phyloP scores from a whole-genome alignment of 1,284 basidiomycete species.

The Ustilago lituana region DNA sequence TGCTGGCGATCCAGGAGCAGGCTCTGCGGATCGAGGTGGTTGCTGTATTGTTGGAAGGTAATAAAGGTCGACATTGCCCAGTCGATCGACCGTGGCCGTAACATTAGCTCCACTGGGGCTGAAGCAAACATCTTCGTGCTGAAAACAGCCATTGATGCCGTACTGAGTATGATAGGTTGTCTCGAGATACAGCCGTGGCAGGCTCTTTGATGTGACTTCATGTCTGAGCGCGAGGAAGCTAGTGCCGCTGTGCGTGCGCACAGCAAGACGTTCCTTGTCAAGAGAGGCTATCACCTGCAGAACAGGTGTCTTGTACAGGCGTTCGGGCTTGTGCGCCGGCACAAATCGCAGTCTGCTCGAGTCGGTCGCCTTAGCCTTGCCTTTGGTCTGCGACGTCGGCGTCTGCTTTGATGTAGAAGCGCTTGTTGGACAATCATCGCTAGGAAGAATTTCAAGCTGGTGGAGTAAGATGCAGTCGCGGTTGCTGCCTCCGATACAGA shows the following conservation, averaged over 20 bases:
- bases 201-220: not conserved
- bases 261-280: conserved; percentile 5
- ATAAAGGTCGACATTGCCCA: conserved; percentile 16
- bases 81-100: conserved; percentile 18
- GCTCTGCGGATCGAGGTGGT: not conserved
- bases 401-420: not conserved
- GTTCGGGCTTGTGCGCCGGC: conserved; percentile 15
- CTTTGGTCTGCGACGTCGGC: conserved; percentile 1
- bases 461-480: conserved; percentile 34
- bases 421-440: not conserved
- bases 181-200: conserved; percentile 2
- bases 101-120: not conserved
- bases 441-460: conserved; percentile 11
- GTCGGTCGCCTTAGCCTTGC: conserved; percentile 10
- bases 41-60: not conserved
- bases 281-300: conserved; percentile 26
- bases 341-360: conserved; percentile 10
- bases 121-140: conserved; percentile 34
- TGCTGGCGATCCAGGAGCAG: not conserved
- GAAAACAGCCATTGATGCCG: not conserved
- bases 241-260: conserved; percentile 21
- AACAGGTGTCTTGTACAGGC: conserved; percentile 18
- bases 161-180: conserved; percentile 8
- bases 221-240: conserved; percentile 13
- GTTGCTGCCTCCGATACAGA: conserved; percentile 25